Evolutionary conservation across 2,329 filamentous ascomycete genomes (phyloP), one percentile per base, ranked within the genome.

Genomic region (Neofusicoccum cordaticola): DNA sequence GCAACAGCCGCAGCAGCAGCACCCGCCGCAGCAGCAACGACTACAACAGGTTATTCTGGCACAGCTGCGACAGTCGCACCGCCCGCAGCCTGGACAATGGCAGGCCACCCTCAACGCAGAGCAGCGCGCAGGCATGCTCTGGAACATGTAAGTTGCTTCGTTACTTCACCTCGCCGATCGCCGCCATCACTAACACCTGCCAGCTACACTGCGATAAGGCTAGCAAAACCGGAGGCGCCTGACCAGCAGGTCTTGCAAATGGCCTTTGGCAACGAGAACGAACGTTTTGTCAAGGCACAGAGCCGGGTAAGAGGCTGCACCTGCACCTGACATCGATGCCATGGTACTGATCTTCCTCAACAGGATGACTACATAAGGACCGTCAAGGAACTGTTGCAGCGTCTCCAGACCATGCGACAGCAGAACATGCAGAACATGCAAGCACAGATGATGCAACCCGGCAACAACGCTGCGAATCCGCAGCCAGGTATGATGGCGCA

Each of bases 401-500:
- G 50, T 2, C 35, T 65, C 5, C 57, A 60, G 39, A 51, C 15
- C 42, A 35, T 58, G 51, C 51, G 62, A 34, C 62, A 64, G n/a
- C 45, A 57, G 27, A 47, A 57, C 9, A 45, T 53, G 35, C 62
- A 64, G 34, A 35, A 6, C 39, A 8, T 41, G 27, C 62, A 64
- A 51, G 62, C 62, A 6, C 50, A 51, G 9, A 52, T 65, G 53
- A 65, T 65, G 63, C 63, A 64, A 22, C 44, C 37, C n/a, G 39
- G 27, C 34, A 61, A 53, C 37, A 42, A 42, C n/a, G 45, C 11
- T 12, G 45, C 45, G 22, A 52, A 52, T 17, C 39, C 39, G 22
- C 63, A 60, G 12, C 73, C 76, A 70, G 70, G 69, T 68, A 75
- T 78, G 71, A 74, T 75, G 72, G 71, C 69, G 34, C 75, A 76